Evolutionary conservation across 179 eudicot genomes (phyloP), one percentile per base, ranked within the genome.

Genomic region (Sideroxylon spinosum): DNA sequence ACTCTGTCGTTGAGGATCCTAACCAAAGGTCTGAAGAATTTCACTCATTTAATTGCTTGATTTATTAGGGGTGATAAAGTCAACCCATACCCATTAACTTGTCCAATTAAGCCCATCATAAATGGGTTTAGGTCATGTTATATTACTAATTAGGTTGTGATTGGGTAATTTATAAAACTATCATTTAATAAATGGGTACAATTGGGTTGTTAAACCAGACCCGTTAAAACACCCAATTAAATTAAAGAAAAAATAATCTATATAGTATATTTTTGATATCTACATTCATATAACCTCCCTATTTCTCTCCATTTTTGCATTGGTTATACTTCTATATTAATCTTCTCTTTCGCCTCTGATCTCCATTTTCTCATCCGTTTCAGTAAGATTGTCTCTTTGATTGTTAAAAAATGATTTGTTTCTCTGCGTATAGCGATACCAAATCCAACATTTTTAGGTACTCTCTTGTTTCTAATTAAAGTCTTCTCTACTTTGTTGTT

Each of bases 1-100:
- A 84, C 63, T 64, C 86, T 26, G 76, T 78, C 20, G 86, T 81
- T 10, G 87, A 86, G 44, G 91, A 88, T 85, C 80, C 84, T 53
- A 78, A 55, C 76, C 89, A 83, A 63, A 85, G 91, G 91, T 88
- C 14, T 71, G 83, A 66, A 28, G 22, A 57, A 13, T 16, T 48
- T 44, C 49, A 16, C 37, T 29, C 11, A 0, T 48, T 52, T 26
- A 60, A n/a, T 76, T 32, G 10, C 46, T 53, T 53, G n/a, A n/a
- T n/a, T n/a, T n/a, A n/a, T n/a, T n/a, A n/a, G n/a, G n/a, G n/a
- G n/a, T n/a, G n/a, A n/a, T n/a, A n/a, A n/a, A n/a, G n/a, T n/a
- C n/a, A n/a, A n/a, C n/a, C n/a, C n/a, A n/a, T n/a, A n/a, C n/a
- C n/a, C n/a, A n/a, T n/a, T n/a, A n/a, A n/a, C n/a, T n/a, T n/a